Evolutionary conservation across 495 filamentous ascomycete species (phyloP).

Genomic region (Xylaria scruposa): DNA sequence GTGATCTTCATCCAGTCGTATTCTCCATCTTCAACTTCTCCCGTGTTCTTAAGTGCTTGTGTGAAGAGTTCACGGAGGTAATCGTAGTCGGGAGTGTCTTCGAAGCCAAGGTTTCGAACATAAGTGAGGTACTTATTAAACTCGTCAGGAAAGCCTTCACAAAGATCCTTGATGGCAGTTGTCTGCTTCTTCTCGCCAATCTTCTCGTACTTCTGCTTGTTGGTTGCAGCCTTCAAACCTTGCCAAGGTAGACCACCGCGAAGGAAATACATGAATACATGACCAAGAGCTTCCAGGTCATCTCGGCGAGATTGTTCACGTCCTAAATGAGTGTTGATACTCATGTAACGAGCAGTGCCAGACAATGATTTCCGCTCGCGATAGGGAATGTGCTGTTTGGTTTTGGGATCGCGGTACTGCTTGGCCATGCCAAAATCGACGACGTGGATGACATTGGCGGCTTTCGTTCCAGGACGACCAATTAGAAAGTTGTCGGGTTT

Average conservation of each 20-base stretch:
- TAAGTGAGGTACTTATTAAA: slow-evolving; percentile 98
- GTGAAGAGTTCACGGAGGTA: slow-evolving; percentile 96
- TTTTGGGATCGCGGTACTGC: slow-evolving; percentile 98
- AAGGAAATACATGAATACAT: slow-evolving; percentile 99
- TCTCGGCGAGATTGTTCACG: slow-evolving; percentile 96
- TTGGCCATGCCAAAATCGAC: slow-evolving; percentile 99
- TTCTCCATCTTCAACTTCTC: slow-evolving; percentile 96
- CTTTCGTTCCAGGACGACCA: slow-evolving; percentile 88
- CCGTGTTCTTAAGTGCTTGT: slow-evolving; percentile 91
- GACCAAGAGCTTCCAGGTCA: slow-evolving; percentile 93
- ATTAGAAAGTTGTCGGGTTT: slow-evolving; percentile 99
- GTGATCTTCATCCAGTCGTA: slow-evolving; percentile 99
- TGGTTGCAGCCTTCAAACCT: slow-evolving; percentile 97
- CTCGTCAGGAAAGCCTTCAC: slow-evolving; percentile 95
- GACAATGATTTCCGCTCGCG: slow-evolving; percentile 97
- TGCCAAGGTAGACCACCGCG: slow-evolving; percentile 97
- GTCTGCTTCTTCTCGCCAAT: slow-evolving; percentile 99
- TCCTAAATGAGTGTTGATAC: slow-evolving; percentile 98
- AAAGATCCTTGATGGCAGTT: slow-evolving; percentile 94
- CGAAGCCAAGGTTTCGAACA: slow-evolving; percentile 96
- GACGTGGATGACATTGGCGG: slow-evolving; percentile 97
- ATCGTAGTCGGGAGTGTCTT: slow-evolving; percentile 98
- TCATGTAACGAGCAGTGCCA: slow-evolving; percentile 98
- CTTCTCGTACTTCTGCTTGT: slow-evolving; percentile 99
- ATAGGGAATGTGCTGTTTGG: slow-evolving; percentile 99